Base-by-base conservation (phyloP, 2,329 filamentous ascomycete genomes). In the Trichoderma asperellum region DNA sequence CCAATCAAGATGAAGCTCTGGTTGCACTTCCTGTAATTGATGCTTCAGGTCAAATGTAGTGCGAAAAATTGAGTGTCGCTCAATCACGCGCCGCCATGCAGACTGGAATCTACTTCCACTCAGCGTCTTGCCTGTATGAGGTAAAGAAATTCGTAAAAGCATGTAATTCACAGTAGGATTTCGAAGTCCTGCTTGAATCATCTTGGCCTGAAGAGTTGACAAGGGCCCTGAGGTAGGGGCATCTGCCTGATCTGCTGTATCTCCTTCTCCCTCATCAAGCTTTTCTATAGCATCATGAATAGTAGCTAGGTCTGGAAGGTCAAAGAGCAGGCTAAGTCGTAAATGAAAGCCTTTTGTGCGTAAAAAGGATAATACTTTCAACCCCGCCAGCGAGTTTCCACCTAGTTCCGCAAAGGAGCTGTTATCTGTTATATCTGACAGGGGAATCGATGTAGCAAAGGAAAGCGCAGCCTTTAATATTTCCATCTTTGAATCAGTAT, bases 281-380 rank as follows among this genome's bases (percentile, higher is more conserved):
- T 1, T 18, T 24, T 18, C 43, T 21, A 62, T 34, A 2, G 27
- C 40, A 62, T 62, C 59, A 24, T 62, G 59, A 24, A 62, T 62
- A 49, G 59, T 8, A 52, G 29, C 34, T 21, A 62, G 59, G 35
- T 16, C 24, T 24, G 59, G 59, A 14, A 62, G 59, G 18, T 62
- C 59, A 35, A 62, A 62, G 14, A 62, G 40, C 14, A n/a, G 12
- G 0, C 40, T 43, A 10, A 62, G 59, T 8, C 27, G 43, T 29
- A 62, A 6, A 2, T 62, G 43, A 2, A 24, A 62, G 2, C 59
- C 59, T 34, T 34, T 52, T 24, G 59, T 62, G 6, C 59, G 59
- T 7, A 62, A 14, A 12, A 62, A 62, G 10, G 59, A 62, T 27
- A 62, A 5, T n/a, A 62, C 59, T 35, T 62, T 62, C 27, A 62